These are phyloP conservation scores for Populus ilicifolia DNA, from an alignment of 345 rosid genomes.

Conservation along the genomic window DNA sequence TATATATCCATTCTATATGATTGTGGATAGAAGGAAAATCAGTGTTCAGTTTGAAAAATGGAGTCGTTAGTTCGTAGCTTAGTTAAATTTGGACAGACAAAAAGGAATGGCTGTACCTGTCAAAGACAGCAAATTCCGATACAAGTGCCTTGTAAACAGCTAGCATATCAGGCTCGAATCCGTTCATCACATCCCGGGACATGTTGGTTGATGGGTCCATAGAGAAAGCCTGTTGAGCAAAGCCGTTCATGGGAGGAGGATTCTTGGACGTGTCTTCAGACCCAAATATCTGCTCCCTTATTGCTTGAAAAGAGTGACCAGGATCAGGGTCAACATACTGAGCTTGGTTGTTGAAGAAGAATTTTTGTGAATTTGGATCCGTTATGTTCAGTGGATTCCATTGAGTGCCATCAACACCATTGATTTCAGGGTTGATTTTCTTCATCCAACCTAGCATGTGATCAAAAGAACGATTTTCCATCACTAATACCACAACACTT, in stretches of 20 bases:
- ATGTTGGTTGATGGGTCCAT: slow-evolving; percentile 51
- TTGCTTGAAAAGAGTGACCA: slow-evolving; percentile 93
- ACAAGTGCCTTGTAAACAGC: slow-evolving; percentile 75
- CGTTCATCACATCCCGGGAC: slow-evolving; percentile 76
- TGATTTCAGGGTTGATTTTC: slow-evolving; percentile 73
- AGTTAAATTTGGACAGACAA: neutral
- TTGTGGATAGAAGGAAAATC: neutral
- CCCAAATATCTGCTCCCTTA: slow-evolving; percentile 83
- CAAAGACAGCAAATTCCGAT: slow-evolving; percentile 82
- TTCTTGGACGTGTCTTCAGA: slow-evolving; percentile 50
- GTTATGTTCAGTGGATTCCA: slow-evolving; percentile 44
- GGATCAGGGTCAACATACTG: slow-evolving; percentile 92
- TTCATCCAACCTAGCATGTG: slow-evolving; percentile 99
- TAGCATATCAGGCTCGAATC: slow-evolving; percentile 62
- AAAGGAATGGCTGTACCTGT: slow-evolving; percentile 38
- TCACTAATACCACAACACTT: slow-evolving; percentile 70
- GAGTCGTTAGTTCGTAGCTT: neutral
- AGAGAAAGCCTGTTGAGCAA: slow-evolving; percentile 73
- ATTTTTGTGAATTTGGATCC: slow-evolving; percentile 46
- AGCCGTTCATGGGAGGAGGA: slow-evolving; percentile 85
- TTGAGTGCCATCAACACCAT: slow-evolving; percentile 73
- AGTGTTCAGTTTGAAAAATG: neutral
- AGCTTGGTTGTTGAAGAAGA: slow-evolving; percentile 47
- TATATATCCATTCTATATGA: neutral
- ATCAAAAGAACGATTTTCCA: slow-evolving; percentile 94